Evolutionary conservation across 768 basidiomycete species (phyloP).

Genomic region (Leccinum imitatum): DNA sequence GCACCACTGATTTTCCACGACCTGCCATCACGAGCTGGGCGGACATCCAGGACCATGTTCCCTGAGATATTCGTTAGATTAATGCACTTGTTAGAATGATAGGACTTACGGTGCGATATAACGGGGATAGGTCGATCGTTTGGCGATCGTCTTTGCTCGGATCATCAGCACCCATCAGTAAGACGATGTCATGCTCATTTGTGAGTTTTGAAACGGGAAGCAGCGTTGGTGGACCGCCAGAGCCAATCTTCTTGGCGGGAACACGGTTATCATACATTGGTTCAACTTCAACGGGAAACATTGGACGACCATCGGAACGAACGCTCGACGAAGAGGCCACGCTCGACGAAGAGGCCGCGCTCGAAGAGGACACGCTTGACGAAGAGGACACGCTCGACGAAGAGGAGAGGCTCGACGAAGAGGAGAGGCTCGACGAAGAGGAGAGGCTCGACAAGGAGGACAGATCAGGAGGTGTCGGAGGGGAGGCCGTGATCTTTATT

Average conservation of each 20-base stretch:
- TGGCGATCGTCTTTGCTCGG: not conserved
- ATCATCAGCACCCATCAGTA: not conserved
- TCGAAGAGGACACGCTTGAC: too few relatives aligned
- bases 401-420: too few relatives aligned
- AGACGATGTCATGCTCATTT: not conserved
- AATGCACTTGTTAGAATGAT: not conserved
- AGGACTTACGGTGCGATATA: not conserved
- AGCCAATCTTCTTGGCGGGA: not conserved
- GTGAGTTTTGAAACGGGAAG: not conserved
- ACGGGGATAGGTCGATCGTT: not conserved
- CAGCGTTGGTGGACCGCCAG: not conserved
- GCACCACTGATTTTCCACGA: not conserved
- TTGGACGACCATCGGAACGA: not conserved
- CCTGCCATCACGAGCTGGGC: not conserved
- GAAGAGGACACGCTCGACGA: too few relatives aligned
- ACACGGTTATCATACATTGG: not conserved
- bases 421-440: too few relatives aligned
- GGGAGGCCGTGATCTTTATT: too few relatives aligned
- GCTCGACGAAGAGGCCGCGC: too few relatives aligned
- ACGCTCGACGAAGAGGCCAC: not conserved
- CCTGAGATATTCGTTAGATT: not conserved
- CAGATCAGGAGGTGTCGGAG: too few relatives aligned
- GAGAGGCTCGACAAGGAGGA: too few relatives aligned
- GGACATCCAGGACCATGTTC: not conserved
- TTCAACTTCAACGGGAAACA: not conserved